A percentile compares a stretch with the other conserved stretches of the same genome.
Conservation (phyloP, 164 flowering plant species). For the Vitis rotundifolia region DNA sequence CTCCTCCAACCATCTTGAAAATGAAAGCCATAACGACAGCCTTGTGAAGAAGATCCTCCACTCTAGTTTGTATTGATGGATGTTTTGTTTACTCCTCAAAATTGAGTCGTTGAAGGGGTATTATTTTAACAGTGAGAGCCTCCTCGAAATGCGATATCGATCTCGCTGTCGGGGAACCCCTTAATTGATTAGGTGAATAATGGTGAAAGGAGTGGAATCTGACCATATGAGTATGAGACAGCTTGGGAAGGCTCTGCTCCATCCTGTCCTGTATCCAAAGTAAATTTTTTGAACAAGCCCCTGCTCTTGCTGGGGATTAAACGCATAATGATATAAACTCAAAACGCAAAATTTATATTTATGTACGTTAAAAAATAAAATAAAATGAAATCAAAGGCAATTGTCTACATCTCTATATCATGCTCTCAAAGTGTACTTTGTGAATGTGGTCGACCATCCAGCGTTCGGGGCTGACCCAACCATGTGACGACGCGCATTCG, state of each 20-base stretch:
- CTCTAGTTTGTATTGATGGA: background rate
- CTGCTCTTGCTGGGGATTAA: no score
- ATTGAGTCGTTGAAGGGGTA: no score
- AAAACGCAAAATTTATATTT: no score
- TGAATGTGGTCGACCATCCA: no score
- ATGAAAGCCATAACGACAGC: background rate
- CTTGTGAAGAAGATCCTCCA: background rate
- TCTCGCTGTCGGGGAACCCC: conserved; percentile 30
- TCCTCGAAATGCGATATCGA: conserved; percentile 41
- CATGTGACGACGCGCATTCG: background rate
- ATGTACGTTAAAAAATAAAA: no score
- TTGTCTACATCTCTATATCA: no score
- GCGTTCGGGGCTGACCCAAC: background rate
- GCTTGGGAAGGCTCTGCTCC: conserved; percentile 22
- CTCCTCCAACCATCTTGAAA: background rate
- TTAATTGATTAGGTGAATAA: conserved; percentile 26
- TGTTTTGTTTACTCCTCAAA: background rate
- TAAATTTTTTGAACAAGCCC: background rate
- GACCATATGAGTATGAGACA: conserved; percentile 28
- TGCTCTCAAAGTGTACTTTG: no score
- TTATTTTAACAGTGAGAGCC: background rate
- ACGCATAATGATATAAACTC: no score
- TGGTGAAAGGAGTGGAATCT: conserved; percentile 37
- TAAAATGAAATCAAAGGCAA: no score
- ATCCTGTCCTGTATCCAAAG: background rate